These are phyloP conservation scores for Iris macrosiphon DNA, from an alignment of 106 monocot species.

Conservation along the genomic window DNA sequence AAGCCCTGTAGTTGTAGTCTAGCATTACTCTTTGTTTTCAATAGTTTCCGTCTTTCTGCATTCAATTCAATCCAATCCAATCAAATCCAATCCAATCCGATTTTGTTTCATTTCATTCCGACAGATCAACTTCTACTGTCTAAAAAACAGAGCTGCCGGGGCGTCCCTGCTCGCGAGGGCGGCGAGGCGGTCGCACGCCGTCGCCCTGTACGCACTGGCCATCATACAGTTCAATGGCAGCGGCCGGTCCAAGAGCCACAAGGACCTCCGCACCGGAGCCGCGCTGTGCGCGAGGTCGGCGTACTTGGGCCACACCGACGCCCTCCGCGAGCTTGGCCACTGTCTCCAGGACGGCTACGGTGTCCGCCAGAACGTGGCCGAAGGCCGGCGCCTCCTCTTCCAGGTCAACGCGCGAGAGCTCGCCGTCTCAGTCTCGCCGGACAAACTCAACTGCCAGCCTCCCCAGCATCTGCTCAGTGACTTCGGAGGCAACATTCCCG, in stretches of 20 bases:
- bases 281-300: slow-evolving; percentile 49
- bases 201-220: slow-evolving; percentile 45
- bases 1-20: too few relatives aligned
- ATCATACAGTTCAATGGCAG: slow-evolving; percentile 70
- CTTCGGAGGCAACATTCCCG: slow-evolving; percentile 45
- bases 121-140: slow-evolving; percentile 10
- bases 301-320: slow-evolving; percentile 44
- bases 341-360: slow-evolving; percentile 75
- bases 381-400: slow-evolving; percentile 45
- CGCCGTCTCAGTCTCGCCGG: slow-evolving; percentile 7
- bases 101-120: too few relatives aligned
- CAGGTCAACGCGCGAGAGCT: slow-evolving; percentile 49
- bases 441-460: neutral
- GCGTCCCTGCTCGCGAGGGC: slow-evolving; percentile 43
- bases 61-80: too few relatives aligned
- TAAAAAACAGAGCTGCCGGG: slow-evolving; percentile 31
- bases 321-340: slow-evolving; percentile 64
- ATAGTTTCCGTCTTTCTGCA: too few relatives aligned
- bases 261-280: slow-evolving; percentile 44
- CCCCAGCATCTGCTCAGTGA: slow-evolving; percentile 19
- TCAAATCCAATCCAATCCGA: too few relatives aligned
- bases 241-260: slow-evolving; percentile 47
- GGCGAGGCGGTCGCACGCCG: slow-evolving; percentile 43
- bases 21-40: too few relatives aligned
- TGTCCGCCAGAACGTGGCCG: slow-evolving; percentile 34